Percentiles rank a stretch among this genome's conserved stretches.
Evolutionary conservation across 768 basidiomycete species (phyloP).

Genomic region (Hypholoma fasciculare): DNA sequence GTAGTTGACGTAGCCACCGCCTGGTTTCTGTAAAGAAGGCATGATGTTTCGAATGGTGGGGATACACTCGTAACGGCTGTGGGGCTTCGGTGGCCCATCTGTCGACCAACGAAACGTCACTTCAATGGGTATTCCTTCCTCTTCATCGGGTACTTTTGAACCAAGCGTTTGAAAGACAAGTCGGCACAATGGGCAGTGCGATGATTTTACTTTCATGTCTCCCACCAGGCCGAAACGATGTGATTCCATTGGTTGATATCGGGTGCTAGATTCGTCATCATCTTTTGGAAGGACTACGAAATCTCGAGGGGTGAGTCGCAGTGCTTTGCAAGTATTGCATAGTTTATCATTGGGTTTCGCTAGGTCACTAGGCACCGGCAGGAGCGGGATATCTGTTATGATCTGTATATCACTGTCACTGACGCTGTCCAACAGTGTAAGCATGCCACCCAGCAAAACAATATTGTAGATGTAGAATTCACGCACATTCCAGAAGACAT

Average conservation of each 20-base stretch:
- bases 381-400: not conserved
- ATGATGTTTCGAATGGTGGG: not conserved
- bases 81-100: not conserved
- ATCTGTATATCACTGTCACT: too few relatives aligned
- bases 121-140: not conserved
- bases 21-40: not conserved
- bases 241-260: not conserved
- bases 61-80: not conserved
- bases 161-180: not conserved
- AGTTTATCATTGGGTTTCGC: not conserved
- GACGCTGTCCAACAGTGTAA: too few relatives aligned
- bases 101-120: not conserved
- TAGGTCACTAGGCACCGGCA: not conserved
- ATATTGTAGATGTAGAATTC: too few relatives aligned
- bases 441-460: too few relatives aligned
- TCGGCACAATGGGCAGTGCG: slow-evolving; percentile 1
- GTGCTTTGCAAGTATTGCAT: not conserved
- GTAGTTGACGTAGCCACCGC: not conserved
- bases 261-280: not conserved
- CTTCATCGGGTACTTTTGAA: not conserved
- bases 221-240: not conserved
- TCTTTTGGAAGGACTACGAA: not conserved
- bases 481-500: too few relatives aligned
- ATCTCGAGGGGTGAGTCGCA: not conserved
- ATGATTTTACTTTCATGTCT: not conserved